Evolutionary conservation across 2,329 filamentous ascomycete species (phyloP), one percentile per base, ranked within the genome.

Genomic region (Xylaria sp.): DNA sequence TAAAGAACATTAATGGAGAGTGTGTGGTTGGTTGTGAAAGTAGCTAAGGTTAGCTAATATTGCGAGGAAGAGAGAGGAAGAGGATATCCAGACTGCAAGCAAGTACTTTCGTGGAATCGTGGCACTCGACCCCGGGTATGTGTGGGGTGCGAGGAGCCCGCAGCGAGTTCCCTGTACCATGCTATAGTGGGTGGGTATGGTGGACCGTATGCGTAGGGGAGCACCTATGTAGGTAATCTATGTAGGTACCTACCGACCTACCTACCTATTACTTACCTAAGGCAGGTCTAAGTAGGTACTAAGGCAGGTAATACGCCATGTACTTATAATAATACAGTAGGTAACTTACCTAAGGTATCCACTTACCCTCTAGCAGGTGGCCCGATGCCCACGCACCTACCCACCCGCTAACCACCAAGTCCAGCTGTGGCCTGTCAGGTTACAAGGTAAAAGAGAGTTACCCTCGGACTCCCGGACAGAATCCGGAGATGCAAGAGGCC

Each of bases 341-440:
- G 24, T 27, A 2, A n/a, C n/a, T n/a, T n/a, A n/a, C n/a, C n/a
- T n/a, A n/a, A 42, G 39, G 39, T 42, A 17, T 11, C 39, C 39
- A 42, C 39, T 17, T 14, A 11, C 11, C 39, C 17, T 11, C 12
- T 12, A 48, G 47, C 17, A 11, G 19, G n/a, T 48, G 42, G 42
- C n/a, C 42, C n/a, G 42, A 17, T 47, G 42, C 42, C 12, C 42
- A 47, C 42, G 9, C 17, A 24, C n/a, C 47, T 21, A 48, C n/a
- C n/a, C 11, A 48, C 19, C 39, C 14, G 19, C n/a, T 7, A 48
- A 19, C 5, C 6, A 17, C 47, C 17, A 48, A 17, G n/a, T 17
- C 47, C n/a, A 48, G 47, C 12, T 24, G 47, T 48, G 68, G 61
- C 71, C 70, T 71, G 71, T 68, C 61, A 73, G 67, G 67, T 68